Percentiles rank a stretch among this genome's conserved stretches.
Conservation (phyloP, 257 asterid species). For the Solanum acaule region DNA sequence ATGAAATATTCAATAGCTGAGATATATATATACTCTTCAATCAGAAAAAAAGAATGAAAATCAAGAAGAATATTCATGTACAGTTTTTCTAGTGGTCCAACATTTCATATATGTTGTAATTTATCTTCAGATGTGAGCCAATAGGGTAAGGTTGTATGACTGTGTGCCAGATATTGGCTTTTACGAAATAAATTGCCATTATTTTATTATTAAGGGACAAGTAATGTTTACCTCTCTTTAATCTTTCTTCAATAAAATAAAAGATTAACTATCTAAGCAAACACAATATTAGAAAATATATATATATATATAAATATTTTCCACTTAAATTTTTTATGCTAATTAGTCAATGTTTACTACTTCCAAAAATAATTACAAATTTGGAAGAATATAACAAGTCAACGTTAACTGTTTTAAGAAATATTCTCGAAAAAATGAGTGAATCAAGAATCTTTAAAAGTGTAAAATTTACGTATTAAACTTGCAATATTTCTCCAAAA, state of each 20-base stretch:
- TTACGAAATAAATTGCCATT: neutral
- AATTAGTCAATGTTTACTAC: too few species aligned
- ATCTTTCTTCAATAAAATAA: neutral
- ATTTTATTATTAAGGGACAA: neutral
- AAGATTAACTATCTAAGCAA: neutral
- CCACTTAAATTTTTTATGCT: neutral
- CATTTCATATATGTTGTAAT: neutral
- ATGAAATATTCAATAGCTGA: neutral
- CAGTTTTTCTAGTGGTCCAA: neutral
- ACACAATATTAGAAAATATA: too few species aligned
- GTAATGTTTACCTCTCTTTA: neutral
- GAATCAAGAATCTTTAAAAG: neutral
- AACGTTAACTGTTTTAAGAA: neutral
- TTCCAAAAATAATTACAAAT: neutral
- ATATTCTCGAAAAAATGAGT: neutral
- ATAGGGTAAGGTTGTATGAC: neutral
- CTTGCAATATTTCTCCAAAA: neutral
- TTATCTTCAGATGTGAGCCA: neutral
- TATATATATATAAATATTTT: too few species aligned
- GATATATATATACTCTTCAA: neutral
- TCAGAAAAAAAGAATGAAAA: neutral
- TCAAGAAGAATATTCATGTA: neutral
- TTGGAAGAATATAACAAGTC: neutral
- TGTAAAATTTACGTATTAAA: neutral
- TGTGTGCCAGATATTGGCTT: neutral